phyloP scores from a whole-genome alignment of 2,329 filamentous ascomycete genomes.

The Biscogniauxia sp. region DNA sequence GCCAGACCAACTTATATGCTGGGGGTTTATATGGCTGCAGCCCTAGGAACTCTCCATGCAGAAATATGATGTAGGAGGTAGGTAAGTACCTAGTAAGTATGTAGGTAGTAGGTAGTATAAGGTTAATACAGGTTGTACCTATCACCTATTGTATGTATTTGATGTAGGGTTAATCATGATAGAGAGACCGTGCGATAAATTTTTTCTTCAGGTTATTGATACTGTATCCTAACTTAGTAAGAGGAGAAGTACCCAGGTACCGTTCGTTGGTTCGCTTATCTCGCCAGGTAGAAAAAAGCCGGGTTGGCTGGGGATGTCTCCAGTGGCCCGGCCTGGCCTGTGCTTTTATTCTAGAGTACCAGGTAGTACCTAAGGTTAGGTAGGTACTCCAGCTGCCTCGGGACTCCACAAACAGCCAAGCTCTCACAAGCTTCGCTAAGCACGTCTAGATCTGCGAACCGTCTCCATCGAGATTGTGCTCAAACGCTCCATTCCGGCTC shows the following conservation, averaged over 20 bases:
- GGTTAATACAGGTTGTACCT: constrained; percentile 11
- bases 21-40: background rate
- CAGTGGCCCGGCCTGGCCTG: too few relatives aligned
- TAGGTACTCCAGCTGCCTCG: background rate
- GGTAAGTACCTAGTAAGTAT: constrained; percentile 5
- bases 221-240: constrained; percentile 9
- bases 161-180: constrained; percentile 5
- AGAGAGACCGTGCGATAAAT: constrained; percentile 15
- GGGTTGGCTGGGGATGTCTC: background rate
- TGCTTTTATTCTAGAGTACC: too few relatives aligned
- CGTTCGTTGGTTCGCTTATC: background rate
- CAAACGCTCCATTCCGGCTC: background rate
- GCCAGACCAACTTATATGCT: background rate
- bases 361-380: too few relatives aligned
- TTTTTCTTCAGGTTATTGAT: constrained; percentile 8
- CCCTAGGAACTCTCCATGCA: constrained; percentile 1
- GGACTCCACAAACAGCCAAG: constrained; percentile 4
- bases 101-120: background rate
- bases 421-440: constrained; percentile 6
- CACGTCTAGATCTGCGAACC: background rate
- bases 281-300: background rate
- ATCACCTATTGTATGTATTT: too few relatives aligned
- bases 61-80: background rate
- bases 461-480: background rate
- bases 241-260: background rate